Conservation (phyloP, 495 filamentous ascomycete genomes). For the Sphaerosporella brunnea region DNA sequence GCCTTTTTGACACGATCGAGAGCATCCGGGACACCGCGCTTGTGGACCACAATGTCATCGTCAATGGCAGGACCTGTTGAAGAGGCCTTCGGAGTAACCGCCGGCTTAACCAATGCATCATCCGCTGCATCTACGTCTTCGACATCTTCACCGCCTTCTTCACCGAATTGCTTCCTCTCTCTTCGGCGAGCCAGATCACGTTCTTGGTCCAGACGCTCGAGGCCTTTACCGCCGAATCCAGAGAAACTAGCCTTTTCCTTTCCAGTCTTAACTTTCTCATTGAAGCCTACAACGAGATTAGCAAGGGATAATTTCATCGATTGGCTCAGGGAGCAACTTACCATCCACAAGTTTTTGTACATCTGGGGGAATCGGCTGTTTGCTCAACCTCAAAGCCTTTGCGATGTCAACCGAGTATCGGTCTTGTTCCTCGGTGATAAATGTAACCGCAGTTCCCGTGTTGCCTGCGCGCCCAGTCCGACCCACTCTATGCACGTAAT, state of each 20-base stretch:
- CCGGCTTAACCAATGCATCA: conserved; percentile 39
- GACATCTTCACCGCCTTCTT: conserved; percentile 75
- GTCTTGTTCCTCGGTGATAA: conserved; percentile 80
- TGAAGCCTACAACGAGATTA: conserved; percentile 35
- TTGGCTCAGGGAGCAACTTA: conserved; percentile 7
- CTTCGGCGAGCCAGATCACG: conserved; percentile 67
- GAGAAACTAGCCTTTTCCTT: conserved; percentile 67
- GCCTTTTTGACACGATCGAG: conserved; percentile 72
- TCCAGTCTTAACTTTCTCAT: conserved; percentile 78
- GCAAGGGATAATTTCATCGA: background rate
- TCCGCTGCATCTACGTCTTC: conserved; percentile 51
- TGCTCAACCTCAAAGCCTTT: conserved; percentile 85
- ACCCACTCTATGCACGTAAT: conserved; percentile 93
- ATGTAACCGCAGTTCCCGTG: conserved; percentile 84
- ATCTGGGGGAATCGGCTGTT: conserved; percentile 57
- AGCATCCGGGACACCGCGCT: conserved; percentile 43
- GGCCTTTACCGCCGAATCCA: conserved; percentile 88
- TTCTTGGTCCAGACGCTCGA: conserved; percentile 78
- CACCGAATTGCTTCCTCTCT: conserved; percentile 76
- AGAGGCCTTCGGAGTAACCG: conserved; percentile 31
- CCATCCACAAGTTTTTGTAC: conserved; percentile 44
- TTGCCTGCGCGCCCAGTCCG: conserved; percentile 91
- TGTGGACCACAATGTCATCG: conserved; percentile 65
- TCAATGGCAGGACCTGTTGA: conserved; percentile 26
- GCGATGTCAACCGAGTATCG: conserved; percentile 77